A percentile compares a stretch with the other conserved stretches of the same genome.
Evolutionary conservation across 2,329 filamentous ascomycete species (phyloP).

Genomic region (Parafenestella ontariensis): DNA sequence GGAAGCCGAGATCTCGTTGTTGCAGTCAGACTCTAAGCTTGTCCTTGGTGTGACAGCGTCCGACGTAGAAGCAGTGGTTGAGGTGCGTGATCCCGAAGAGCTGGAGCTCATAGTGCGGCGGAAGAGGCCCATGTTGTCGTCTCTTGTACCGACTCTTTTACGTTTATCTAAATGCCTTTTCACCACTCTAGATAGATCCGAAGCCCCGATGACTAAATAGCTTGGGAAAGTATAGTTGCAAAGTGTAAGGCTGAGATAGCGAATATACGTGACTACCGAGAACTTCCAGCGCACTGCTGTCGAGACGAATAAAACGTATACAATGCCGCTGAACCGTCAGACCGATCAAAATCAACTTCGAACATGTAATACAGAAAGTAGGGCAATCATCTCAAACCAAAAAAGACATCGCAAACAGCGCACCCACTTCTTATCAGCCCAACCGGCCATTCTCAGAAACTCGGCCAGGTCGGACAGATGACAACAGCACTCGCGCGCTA

Average conservation of each 20-base stretch:
- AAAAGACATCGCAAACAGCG: not conserved
- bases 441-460: not conserved
- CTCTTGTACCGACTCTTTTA: not conserved
- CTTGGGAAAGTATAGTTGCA: not conserved
- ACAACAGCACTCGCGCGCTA: constrained; percentile 8
- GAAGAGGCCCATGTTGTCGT: constrained; percentile 14
- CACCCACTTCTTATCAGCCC: not conserved
- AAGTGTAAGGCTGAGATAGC: not conserved
- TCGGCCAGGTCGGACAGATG: not conserved
- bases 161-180: not conserved
- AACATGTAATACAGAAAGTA: not conserved
- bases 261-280: not conserved
- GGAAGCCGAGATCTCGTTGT: constrained; percentile 9
- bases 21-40: constrained; percentile 18
- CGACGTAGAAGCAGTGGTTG: constrained; percentile 11
- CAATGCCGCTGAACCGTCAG: too few relatives aligned
- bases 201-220: not conserved
- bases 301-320: not conserved
- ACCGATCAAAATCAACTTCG: not conserved
- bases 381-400: not conserved
- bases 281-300: not conserved
- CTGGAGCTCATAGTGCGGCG: constrained; percentile 19
- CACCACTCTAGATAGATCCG: not conserved
- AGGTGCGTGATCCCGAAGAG: constrained; percentile 13
- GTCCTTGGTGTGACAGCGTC: constrained; percentile 15